Evolutionary conservation across 306 rosid genomes (phyloP), one percentile per base, ranked within the genome.

Genomic region (Sicyos baderoa): DNA sequence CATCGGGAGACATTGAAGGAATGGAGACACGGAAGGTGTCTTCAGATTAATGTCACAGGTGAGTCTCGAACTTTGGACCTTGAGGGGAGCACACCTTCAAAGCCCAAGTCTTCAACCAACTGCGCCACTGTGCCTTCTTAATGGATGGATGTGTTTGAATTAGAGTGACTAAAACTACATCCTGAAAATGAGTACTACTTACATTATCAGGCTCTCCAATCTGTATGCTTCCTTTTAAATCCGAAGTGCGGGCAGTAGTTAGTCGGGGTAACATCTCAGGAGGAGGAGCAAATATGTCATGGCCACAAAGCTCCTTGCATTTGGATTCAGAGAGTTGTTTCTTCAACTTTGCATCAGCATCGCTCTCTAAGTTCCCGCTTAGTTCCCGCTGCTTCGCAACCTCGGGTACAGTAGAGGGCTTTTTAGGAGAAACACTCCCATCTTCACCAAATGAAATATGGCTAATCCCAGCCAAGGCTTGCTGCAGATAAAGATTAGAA

Each of bases 361-460:
- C 99, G 70, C 86, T 90, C 72, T 85, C 97, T 78, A 93, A 77
- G 62, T 90, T 93, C 75, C 99, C 99, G 16, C 94, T 90, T 37
- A 93, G 84, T 80, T 93, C 99, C 4, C 99, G 99, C 80, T 88
- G 97, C 87, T 93, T 93, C 55, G 99, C 99, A 57, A 88, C 96
- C 90, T 93, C 99, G 2, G 97, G 86, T 68, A 88, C 44, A 40
- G 86, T 70, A 29, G 84, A 54, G 27, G 97, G 96, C 82, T 86
- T 90, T 74, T 85, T 93, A 0, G 96, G 96, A 63, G 97, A 82
- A 73, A 90, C 50, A 55, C 82, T 54, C 25, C 84, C 97, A 70
- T 90, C 97, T 58, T 93, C 99, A 0, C 88, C 86, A 65, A 93
- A 93, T 61, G 99, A 90, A 77, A 93, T 93, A 76, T 93, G 97